Evolutionary conservation across 2,329 filamentous ascomycete genomes (phyloP), one percentile per base, ranked within the genome.

Genomic region (Mycosphaerella arachidis): DNA sequence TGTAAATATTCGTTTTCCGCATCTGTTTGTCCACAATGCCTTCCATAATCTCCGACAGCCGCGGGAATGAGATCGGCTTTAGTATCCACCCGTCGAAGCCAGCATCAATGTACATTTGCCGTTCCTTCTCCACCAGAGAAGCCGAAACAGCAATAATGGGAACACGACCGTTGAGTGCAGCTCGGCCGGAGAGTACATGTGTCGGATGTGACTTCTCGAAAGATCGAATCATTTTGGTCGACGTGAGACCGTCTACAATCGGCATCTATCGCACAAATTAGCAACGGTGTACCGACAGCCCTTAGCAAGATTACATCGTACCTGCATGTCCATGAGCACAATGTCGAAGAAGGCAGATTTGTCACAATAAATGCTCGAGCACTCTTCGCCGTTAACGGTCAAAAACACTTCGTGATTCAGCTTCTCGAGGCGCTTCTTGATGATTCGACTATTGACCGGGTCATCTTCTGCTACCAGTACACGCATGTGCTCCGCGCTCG

Each of bases 41-140:
- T 0, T 78, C 74, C 57, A 96, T 80, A 7, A 96, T 78, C 24
- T 82, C 80, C 60, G 84, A 85, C 0, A 96, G 79, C 8, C 91
- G 82, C 66, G 86, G 84, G 71, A 96, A 95, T 61, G 93, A 86
- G 48, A 96, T 89, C 0, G 91, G 91, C 70, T 96, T 96, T 59
- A 95, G 77, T 29, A 96, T 92, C 91, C 91, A 96, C 27, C 89
- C 92, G 66, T 96, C 91, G 66, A 96, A 96, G 0, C 92, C 92
- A 6, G 86, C 86, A 48, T 89, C 81, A 48, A 91, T 83, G 66
- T 96, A 96, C 0, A 75, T 82, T 45, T 87, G 79, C 54, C 78
- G 82, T 48, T 92, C 83, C 18, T 80, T 82, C 71, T 96, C 92
- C 1, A 89, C 70, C 1, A 96, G 77, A 0, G 90, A 93, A 7